Evolutionary conservation across 306 rosid genomes (phyloP).

Genomic region (Cicer pinnatifidum): DNA sequence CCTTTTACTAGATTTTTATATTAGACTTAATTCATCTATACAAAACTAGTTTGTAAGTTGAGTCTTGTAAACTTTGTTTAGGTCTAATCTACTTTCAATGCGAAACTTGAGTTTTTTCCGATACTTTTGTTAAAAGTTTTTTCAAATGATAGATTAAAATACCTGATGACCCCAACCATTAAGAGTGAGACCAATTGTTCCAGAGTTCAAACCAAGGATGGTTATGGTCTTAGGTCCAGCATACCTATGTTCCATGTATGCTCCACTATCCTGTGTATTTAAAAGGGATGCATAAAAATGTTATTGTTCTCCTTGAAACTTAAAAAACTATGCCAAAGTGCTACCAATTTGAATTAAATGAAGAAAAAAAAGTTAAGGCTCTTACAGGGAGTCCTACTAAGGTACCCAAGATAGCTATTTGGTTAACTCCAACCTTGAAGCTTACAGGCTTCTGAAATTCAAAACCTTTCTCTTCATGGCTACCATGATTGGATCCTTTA

Average conservation of each 20-base stretch:
- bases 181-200: slow-evolving; percentile 65
- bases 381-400: slow-evolving; percentile 90
- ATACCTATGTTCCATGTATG: slow-evolving; percentile 94
- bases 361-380: slow-evolving; percentile 36
- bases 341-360: background rate
- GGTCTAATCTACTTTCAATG: too few relatives aligned
- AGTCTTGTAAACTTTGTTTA: too few relatives aligned
- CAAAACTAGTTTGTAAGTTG: too few relatives aligned
- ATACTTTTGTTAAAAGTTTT: background rate
- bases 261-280: slow-evolving; percentile 81
- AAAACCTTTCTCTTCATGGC: slow-evolving; percentile 67
- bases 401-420: slow-evolving; percentile 60
- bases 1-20: too few relatives aligned
- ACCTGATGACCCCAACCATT: slow-evolving; percentile 94
- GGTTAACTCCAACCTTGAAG: slow-evolving; percentile 61
- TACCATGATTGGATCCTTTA: slow-evolving; percentile 73
- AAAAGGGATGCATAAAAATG: slow-evolving; percentile 2
- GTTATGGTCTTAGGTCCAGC: slow-evolving; percentile 69
- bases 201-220: slow-evolving; percentile 76
- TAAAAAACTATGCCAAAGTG: slow-evolving; percentile 10
- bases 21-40: too few relatives aligned
- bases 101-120: too few relatives aligned
- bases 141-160: background rate
- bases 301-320: slow-evolving; percentile 9
- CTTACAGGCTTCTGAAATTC: slow-evolving; percentile 49